Evolutionary conservation across 495 filamentous ascomycete species (phyloP).

Genomic region (Xylaria cubensis): DNA sequence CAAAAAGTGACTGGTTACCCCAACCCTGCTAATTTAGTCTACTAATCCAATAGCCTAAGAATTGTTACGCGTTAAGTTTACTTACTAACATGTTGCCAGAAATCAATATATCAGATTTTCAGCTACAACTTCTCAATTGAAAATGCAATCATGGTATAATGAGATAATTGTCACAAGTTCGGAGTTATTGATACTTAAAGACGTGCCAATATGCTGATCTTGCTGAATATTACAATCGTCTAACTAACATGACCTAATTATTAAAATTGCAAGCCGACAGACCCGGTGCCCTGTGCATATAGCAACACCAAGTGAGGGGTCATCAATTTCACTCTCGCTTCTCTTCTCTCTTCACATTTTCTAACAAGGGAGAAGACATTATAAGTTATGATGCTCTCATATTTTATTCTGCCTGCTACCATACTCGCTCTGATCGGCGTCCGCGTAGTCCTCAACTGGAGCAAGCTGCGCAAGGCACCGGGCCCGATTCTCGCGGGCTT

Average conservation of each 20-base stretch:
- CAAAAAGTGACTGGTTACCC: not conserved
- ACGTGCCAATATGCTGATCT: not conserved
- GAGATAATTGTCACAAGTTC: not conserved
- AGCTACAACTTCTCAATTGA: not conserved
- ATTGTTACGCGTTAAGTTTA: not conserved
- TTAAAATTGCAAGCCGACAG: not conserved
- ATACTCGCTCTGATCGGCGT: conserved; percentile 15
- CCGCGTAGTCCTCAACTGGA: conserved; percentile 32
- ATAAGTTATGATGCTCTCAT: conserved; percentile 7
- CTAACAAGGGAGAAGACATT: not conserved
- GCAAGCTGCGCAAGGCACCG: conserved; percentile 33
- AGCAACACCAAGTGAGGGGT: not conserved
- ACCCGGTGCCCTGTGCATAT: not conserved
- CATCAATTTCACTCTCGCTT: not conserved
- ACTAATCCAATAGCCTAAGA: not conserved
- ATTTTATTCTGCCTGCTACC: not conserved
- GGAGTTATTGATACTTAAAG: not conserved
- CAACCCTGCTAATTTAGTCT: not conserved
- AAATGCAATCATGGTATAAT: not conserved
- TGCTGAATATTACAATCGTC: not conserved
- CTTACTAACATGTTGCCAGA: not conserved
- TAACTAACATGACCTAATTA: not conserved
- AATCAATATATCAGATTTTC: not conserved
- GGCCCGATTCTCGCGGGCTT: conserved; percentile 37
- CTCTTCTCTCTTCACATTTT: not conserved